Percentiles rank a stretch among this genome's conserved stretches.
Evolutionary conservation across 2,329 filamentous ascomycete species (phyloP).

Genomic region (Fusarium kyushuense): DNA sequence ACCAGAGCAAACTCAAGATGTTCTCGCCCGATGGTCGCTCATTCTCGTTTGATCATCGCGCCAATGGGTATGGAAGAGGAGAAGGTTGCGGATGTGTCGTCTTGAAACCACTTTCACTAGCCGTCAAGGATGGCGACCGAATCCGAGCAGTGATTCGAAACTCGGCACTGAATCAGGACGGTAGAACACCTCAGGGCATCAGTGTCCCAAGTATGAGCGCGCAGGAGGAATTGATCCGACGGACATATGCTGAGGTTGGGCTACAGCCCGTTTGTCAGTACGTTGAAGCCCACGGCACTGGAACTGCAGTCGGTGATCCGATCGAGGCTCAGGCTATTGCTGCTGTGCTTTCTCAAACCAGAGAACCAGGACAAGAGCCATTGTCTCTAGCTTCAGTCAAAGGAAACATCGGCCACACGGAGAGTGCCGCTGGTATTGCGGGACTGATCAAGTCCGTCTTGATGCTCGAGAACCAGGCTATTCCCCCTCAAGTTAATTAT

Average conservation of each 20-base stretch:
- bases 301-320: conserved; percentile 61
- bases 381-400: conserved; percentile 5
- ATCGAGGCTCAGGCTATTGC: conserved; percentile 53
- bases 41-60: conserved; percentile 56
- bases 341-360: conserved; percentile 1
- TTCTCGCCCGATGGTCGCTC: conserved; percentile 48
- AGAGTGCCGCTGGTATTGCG: conserved; percentile 3
- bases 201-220: conserved; percentile 1
- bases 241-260: conserved; percentile 1
- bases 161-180: conserved; percentile 55
- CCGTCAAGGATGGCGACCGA: conserved; percentile 55
- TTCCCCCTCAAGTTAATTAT: neutral
- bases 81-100: conserved; percentile 59
- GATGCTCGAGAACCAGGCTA: neutral
- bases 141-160: conserved; percentile 56
- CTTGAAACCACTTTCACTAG: conserved; percentile 57
- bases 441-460: neutral
- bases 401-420: conserved; percentile 11
- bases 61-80: conserved; percentile 62
- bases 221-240: conserved; percentile 1
- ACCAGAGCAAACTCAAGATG: conserved; percentile 44
- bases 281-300: conserved; percentile 63
- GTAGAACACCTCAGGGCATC: conserved; percentile 3
- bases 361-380: neutral
- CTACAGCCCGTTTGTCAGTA: no score